Conservation (phyloP, 164 flowering plant species). For the Chimonanthus salicifolius region DNA sequence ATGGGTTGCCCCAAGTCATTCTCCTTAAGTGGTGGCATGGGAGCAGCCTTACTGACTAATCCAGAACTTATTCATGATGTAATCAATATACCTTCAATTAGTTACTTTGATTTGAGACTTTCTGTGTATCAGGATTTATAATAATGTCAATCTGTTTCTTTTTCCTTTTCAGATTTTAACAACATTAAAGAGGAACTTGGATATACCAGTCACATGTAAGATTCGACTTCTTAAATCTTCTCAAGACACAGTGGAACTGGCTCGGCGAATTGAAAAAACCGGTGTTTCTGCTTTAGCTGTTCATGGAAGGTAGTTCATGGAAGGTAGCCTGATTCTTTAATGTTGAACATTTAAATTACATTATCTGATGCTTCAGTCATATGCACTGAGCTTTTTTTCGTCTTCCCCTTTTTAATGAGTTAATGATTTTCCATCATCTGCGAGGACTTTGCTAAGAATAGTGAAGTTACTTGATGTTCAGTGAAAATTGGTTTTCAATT, state of each 20-base stretch:
- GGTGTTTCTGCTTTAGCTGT: constrained; percentile 92
- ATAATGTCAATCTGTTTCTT: background rate
- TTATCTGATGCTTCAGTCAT: background rate
- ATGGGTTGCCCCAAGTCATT: constrained; percentile 98
- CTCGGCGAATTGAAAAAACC: constrained; percentile 77
- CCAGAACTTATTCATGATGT: constrained; percentile 97
- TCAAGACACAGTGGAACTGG: constrained; percentile 75
- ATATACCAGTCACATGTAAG: constrained; percentile 80
- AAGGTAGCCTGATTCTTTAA: constrained; percentile 39
- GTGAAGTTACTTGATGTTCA: background rate
- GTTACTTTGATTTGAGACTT: background rate
- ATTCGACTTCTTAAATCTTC: constrained; percentile 75
- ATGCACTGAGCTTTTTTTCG: background rate
- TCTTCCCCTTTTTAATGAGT: background rate
- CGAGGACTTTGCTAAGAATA: background rate
- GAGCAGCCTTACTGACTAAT: constrained; percentile 79
- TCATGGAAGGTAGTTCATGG: too few relatives aligned
- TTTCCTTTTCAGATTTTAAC: constrained; percentile 64
- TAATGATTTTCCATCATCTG: too few relatives aligned
- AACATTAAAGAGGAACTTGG: constrained; percentile 73
- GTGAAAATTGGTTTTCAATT: background rate
- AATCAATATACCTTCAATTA: constrained; percentile 12
- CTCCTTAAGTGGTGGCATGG: constrained; percentile 96
- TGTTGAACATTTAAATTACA: background rate
- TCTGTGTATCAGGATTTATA: background rate